A percentile compares a stretch with the other conserved stretches of the same genome.
phyloP scores from a whole-genome alignment of 2,329 filamentous ascomycete species.

The Chaetothyriales sp. region DNA sequence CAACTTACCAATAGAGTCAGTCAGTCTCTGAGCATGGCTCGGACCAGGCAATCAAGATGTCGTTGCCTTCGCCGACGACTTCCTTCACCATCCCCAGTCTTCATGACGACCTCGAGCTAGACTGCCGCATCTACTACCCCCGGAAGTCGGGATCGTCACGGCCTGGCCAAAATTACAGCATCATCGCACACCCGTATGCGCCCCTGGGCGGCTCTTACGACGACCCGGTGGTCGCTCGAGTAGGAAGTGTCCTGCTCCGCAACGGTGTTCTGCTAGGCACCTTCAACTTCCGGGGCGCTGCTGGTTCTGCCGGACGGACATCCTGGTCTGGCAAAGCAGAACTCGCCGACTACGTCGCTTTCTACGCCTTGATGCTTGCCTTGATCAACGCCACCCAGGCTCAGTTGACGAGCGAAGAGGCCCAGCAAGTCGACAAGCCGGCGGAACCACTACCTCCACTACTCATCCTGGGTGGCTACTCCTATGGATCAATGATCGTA shows the following conservation, averaged over 20 bases:
- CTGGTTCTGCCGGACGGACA: conserved; percentile 59
- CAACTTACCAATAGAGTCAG: background rate
- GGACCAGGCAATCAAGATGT: conserved; percentile 14
- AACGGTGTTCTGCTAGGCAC: conserved; percentile 65
- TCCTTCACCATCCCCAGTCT: conserved; percentile 73
- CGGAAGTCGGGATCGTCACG: conserved; percentile 15
- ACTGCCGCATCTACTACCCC: conserved; percentile 75
- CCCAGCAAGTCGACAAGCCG: background rate
- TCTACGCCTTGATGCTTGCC: conserved; percentile 59
- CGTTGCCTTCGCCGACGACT: conserved; percentile 25
- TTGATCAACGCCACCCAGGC: conserved; percentile 12
- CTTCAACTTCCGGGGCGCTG: conserved; percentile 85
- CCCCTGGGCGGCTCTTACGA: conserved; percentile 75
- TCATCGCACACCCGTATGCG: conserved; percentile 84
- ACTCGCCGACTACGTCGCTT: conserved; percentile 65
- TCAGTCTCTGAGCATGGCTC: background rate
- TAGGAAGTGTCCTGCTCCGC: conserved; percentile 51
- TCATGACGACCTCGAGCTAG: conserved; percentile 59
- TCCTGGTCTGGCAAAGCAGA: conserved; percentile 81
- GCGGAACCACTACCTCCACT: conserved; percentile 19
- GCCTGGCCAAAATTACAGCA: conserved; percentile 26
- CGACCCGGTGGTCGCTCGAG: conserved; percentile 60
- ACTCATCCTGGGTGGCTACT: conserved; percentile 65
- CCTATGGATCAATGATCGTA: conserved; percentile 76
- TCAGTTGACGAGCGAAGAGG: conserved; percentile 2